Evolutionary conservation across 345 rosid genomes (phyloP), one percentile per base, ranked within the genome.

Genomic region (Gynandropsis gynandra): DNA sequence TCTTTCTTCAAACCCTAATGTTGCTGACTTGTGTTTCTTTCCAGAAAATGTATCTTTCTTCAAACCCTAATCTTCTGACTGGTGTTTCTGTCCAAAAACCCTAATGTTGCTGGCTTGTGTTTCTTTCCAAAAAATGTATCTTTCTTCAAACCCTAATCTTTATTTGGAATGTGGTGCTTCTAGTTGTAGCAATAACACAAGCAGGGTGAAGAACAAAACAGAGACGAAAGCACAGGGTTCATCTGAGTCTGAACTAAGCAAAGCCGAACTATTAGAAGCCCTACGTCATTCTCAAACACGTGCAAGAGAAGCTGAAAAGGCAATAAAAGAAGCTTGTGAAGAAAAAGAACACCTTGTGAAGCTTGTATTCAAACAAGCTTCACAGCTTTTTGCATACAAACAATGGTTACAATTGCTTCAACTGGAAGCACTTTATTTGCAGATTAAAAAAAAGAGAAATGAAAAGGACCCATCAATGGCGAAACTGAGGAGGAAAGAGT

Each of bases 291-390:
- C 99, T 35, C 99, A 93, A 71, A 85, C 99, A 11, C 83, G 99
- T 15, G 97, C 99, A 24, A 83, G 99, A 66, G 88, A 93, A 73
- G 97, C 99, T 4, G 99, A 93, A 65, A 80, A 75, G 42, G 83
- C 83, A 40, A 97, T 89, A 15, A 71, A 78, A 70, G 77, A 76
- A 63, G 95, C 80, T 4, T 57, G 64, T 45, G 87, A 80, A 0
- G 99, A 93, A 72, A 93, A 83, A 72, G 97, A 85, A 50, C 78
- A 88, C 52, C 55, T 85, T 44, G 59, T 88, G 36, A 80, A 72
- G 75, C 85, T 93, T 56, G 73, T 93, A 73, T 73, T 93, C 49
- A 83, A 71, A 73, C 99, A 93, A 75, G 97, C 99, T 16, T 81
- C 94, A 0, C 94, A 88, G 72, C 87, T 93, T 52, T 85, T 88